Base-by-base conservation (phyloP, 805 yeast species). In the Candida palmyrensis region DNA sequence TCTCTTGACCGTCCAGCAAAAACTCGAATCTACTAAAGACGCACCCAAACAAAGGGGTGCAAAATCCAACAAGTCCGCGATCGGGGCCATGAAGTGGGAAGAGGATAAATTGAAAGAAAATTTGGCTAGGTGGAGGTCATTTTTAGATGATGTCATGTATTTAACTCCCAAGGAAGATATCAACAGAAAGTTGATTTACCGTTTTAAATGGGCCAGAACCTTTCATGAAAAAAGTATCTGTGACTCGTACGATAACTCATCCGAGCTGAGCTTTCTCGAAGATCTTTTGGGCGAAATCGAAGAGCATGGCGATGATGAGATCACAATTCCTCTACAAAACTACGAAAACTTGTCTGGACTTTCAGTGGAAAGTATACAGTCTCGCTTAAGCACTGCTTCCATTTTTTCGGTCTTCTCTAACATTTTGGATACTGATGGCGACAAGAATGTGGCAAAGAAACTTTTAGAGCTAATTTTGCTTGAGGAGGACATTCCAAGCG, bases 301-400 rank as follows among this genome's bases (percentile, higher is more conserved):
- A 10, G 16, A 24, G 5, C n/a, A 21, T 3, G 17, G 36, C 3
- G 26, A 30, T 2, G 27, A 24, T 4, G 26, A 35, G 1, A 24
- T 67, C 2, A 49, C 57, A 6, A 56, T 81, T 0, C 45, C 54
- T 0, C 77, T 73, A 51, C 67, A 76, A 1, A 87, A 88, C 48
- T 82, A 71, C 43, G 60, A 66, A 1, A 60, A 69, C 36, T 74
- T 89, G 11, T 80, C 86, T 2, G 59, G 66, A 1, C 54, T 89
- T 3, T 77, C 70, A 26, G 32, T 53, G 1, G 57, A 64, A 1
- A 63, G 73, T 4, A 66, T 85, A 6, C 67, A 66, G 22, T 64
- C 75, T 4, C 89, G 86, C 44, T 59, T 79, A 13, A 79, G 89
- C 2, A 84, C 86, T 32, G 65, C 84, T 10, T 75, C 77, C 18